These are phyloP conservation scores for Castanea sativa DNA, from an alignment of 306 rosid species.

Conservation along the genomic window DNA sequence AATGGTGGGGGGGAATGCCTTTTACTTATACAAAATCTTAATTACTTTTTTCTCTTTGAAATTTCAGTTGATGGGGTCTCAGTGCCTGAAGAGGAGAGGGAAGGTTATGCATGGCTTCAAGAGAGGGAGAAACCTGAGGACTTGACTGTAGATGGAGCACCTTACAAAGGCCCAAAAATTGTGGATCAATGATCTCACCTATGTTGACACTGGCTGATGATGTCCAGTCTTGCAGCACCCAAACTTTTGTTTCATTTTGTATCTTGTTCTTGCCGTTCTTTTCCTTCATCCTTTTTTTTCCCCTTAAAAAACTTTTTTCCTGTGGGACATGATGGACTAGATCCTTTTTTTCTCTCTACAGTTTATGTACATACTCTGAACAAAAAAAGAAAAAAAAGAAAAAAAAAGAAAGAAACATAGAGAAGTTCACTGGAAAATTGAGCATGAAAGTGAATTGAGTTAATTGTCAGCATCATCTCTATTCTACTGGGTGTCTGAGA, in stretches of 20 bases:
- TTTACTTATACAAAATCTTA: not conserved
- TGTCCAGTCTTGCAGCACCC: slow-evolving; percentile 22
- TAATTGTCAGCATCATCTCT: not conserved
- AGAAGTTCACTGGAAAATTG: slow-evolving; percentile 24
- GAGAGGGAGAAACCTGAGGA: slow-evolving; percentile 72
- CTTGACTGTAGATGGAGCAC: slow-evolving; percentile 52
- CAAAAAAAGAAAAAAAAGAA: not conserved
- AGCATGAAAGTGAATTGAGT: slow-evolving; percentile 23
- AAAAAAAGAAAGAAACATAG: not conserved
- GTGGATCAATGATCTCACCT: slow-evolving; percentile 36
- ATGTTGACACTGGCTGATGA: not conserved
- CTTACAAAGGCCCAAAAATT: slow-evolving; percentile 73
- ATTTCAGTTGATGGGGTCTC: slow-evolving; percentile 56
- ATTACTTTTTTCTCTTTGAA: not conserved
- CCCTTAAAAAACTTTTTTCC: not conserved
- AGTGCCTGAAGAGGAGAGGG: slow-evolving; percentile 58
- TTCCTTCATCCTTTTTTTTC: not conserved
- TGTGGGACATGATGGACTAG: slow-evolving; percentile 35
- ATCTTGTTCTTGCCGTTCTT: slow-evolving; percentile 2
- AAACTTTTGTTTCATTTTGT: slow-evolving; percentile 8
- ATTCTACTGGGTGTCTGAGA: not conserved
- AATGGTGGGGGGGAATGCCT: not conserved
- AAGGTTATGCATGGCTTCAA: slow-evolving; percentile 71
- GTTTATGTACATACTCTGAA: slow-evolving; percentile 48
- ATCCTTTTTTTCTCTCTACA: slow-evolving; percentile 19